These are phyloP conservation scores for Candida sphagnicola DNA, from an alignment of 805 yeast genomes.

Conservation along the genomic window DNA sequence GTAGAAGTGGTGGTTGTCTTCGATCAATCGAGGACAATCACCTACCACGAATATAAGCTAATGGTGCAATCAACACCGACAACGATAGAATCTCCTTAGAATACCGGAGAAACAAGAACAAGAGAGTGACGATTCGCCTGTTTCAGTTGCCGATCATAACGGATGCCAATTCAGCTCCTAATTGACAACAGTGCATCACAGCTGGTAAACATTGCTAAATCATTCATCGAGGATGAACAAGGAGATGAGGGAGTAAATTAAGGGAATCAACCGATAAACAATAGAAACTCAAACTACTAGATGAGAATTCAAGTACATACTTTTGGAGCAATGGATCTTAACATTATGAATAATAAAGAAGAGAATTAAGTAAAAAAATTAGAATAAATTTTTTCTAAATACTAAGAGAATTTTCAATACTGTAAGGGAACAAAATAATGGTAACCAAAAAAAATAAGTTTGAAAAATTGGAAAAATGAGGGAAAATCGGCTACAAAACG, in stretches of 20 bases:
- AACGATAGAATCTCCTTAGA: too few relatives aligned
- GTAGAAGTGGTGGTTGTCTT: too few relatives aligned
- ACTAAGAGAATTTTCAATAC: background rate
- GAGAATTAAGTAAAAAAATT: background rate
- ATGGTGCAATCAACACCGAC: too few relatives aligned
- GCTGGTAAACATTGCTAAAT: background rate
- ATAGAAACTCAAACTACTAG: background rate
- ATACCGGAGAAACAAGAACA: too few relatives aligned
- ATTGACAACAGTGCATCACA: too few relatives aligned
- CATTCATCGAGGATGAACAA: background rate
- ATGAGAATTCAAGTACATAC: conserved; percentile 8
- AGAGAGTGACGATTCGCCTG: too few relatives aligned
- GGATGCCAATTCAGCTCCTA: too few relatives aligned
- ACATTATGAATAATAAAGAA: conserved; percentile 7
- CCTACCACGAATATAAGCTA: too few relatives aligned
- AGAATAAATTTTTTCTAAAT: background rate
- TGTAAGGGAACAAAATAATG: conserved; percentile 1
- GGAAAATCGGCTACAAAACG: background rate
- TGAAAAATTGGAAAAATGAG: background rate
- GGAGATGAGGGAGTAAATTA: background rate
- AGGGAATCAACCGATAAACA: background rate
- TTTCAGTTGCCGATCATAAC: too few relatives aligned
- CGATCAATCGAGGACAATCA: too few relatives aligned
- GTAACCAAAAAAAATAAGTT: background rate
- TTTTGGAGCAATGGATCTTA: conserved; percentile 12